phyloP scores from a whole-genome alignment of 208 protist species.

The Novymonas esmeraldas region DNA sequence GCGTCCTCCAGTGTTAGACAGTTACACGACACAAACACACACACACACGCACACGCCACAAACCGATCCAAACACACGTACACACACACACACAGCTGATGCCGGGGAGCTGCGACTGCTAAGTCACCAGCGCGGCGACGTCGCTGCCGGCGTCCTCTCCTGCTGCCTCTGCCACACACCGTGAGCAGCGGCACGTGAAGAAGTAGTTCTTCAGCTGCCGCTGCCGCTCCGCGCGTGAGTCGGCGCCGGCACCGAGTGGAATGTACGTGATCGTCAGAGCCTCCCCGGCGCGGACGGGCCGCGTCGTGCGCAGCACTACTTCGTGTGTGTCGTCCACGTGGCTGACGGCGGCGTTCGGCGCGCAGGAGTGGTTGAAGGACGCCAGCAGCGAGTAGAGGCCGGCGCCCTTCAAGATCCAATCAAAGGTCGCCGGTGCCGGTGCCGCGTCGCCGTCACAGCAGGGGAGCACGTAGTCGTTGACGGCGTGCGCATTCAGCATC shows the following conservation, averaged over 20 bases:
- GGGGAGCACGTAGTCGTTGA: constrained; percentile 54
- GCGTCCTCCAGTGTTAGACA: no score
- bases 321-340: constrained; percentile 60
- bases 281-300: constrained; percentile 46
- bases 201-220: constrained; percentile 65
- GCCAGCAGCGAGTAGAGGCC: constrained; percentile 76
- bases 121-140: background rate
- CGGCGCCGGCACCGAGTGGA: constrained; percentile 39
- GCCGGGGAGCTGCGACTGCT: no score
- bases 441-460: background rate
- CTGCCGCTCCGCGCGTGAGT: constrained; percentile 36
- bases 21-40: no score
- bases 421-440: constrained; percentile 9
- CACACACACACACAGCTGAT: no score
- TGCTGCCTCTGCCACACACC: constrained; percentile 37
- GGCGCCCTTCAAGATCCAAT: constrained; percentile 71
- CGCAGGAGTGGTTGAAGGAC: constrained; percentile 82
- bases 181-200: constrained; percentile 72
- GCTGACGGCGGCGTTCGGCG: constrained; percentile 58
- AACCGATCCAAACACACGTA: no score
- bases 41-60: no score
- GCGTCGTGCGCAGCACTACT: constrained; percentile 58
- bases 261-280: constrained; percentile 84
- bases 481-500: constrained; percentile 70
- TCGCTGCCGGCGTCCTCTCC: background rate